Evolutionary conservation across 768 basidiomycete species (phyloP).

Genomic region (Lactarius hengduanensis): DNA sequence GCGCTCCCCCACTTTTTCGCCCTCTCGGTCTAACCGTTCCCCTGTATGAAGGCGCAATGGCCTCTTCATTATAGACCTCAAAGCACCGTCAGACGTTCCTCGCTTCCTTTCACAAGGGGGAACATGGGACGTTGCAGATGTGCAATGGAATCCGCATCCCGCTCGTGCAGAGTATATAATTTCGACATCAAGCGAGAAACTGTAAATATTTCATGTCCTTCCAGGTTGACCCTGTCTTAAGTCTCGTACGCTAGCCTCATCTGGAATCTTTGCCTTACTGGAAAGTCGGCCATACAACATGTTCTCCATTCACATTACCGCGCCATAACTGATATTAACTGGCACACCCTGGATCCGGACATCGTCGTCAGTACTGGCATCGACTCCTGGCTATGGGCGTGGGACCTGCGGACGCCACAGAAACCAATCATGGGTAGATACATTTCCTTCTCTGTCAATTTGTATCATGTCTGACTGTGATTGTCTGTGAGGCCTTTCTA

Average conservation of each 20-base stretch:
- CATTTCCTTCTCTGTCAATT: not conserved
- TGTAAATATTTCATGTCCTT: conserved; percentile 46
- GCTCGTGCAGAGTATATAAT: conserved; percentile 77
- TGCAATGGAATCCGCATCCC: conserved; percentile 89
- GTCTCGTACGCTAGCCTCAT: conserved; percentile 56
- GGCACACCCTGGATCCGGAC: conserved; percentile 86
- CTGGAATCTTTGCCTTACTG: conserved; percentile 82
- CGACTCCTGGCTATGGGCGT: conserved; percentile 92
- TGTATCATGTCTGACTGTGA: not conserved
- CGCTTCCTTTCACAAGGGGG: conserved; percentile 95
- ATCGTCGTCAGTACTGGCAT: conserved; percentile 87
- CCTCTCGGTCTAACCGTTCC: not conserved
- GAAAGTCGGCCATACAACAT: conserved; percentile 79
- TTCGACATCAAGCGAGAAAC: conserved; percentile 85
- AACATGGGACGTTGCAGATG: conserved; percentile 93
- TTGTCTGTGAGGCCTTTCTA: conserved; percentile 47
- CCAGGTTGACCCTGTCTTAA: conserved; percentile 1
- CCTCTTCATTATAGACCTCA: conserved; percentile 92
- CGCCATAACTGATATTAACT: conserved; percentile 97
- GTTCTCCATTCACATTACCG: conserved; percentile 88
- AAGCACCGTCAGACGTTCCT: conserved; percentile 81
- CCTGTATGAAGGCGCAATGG: conserved; percentile 63
- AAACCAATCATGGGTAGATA: conserved; percentile 66
- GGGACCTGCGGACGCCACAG: conserved; percentile 66
- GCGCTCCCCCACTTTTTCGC: conserved; percentile 33